These are phyloP conservation scores for Malus hybrid DNA, from an alignment of 331 rosid species.

Conservation along the genomic window DNA sequence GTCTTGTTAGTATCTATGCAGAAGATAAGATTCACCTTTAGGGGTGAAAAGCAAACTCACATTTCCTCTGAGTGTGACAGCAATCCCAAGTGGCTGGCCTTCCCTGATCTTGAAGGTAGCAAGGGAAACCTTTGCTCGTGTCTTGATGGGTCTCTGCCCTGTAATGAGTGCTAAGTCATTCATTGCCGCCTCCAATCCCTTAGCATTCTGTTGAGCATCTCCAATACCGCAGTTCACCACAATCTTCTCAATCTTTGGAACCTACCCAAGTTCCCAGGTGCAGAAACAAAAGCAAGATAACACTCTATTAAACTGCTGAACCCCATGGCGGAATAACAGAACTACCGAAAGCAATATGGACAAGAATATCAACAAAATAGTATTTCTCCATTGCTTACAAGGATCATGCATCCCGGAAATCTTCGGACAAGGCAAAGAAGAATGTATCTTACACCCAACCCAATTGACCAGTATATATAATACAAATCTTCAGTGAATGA, in stretches of 20 bases:
- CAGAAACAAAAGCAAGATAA: conserved; percentile 3
- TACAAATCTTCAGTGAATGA: too few species aligned
- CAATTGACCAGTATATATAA: neutral
- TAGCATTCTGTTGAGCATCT: conserved; percentile 93
- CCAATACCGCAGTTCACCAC: conserved; percentile 97
- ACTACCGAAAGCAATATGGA: neutral
- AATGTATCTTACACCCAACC: neutral
- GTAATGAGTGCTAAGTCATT: conserved; percentile 76
- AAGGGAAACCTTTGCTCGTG: conserved; percentile 73
- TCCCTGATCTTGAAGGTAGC: conserved; percentile 98
- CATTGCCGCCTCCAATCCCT: conserved; percentile 91
- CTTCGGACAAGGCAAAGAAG: neutral
- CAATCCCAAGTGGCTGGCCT: conserved; percentile 97
- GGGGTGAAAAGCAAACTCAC: conserved; percentile 36
- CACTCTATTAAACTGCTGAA: neutral
- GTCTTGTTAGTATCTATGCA: neutral
- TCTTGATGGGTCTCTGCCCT: conserved; percentile 87
- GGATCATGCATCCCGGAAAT: neutral
- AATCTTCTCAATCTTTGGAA: conserved; percentile 82
- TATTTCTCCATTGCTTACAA: neutral
- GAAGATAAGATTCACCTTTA: neutral
- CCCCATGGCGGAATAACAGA: neutral
- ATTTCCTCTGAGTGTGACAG: conserved; percentile 84
- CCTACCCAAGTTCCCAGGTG: conserved; percentile 38
- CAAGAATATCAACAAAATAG: neutral